phyloP scores from a whole-genome alignment of 352 stramenopile genomes.

The Phytophthora hibernalis region DNA sequence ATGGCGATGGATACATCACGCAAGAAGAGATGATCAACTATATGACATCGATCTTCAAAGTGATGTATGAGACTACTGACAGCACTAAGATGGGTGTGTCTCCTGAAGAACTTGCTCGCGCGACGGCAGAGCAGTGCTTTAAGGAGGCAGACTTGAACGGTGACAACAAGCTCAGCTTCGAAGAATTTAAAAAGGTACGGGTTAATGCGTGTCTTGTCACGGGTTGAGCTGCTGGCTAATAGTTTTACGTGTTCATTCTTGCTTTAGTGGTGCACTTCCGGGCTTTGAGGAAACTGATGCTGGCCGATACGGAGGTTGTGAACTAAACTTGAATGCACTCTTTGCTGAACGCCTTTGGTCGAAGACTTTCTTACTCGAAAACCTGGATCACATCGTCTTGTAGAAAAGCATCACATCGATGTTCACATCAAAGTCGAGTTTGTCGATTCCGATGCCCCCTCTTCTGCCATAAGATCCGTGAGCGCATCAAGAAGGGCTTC shows the following conservation, averaged over 20 bases:
- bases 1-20: slow-evolving; percentile 86
- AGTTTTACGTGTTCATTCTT: slow-evolving; percentile 1
- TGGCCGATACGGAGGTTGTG: slow-evolving; percentile 14
- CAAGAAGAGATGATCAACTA: slow-evolving; percentile 90
- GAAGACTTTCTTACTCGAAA: slow-evolving; percentile 14
- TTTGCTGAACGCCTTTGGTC: slow-evolving; percentile 8
- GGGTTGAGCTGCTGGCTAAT: slow-evolving; percentile 24
- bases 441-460: slow-evolving; percentile 52
- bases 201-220: neutral
- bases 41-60: slow-evolving; percentile 90
- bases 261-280: slow-evolving; percentile 51
- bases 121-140: slow-evolving; percentile 87
- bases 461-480: slow-evolving; percentile 51
- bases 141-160: slow-evolving; percentile 85
- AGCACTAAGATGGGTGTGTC: slow-evolving; percentile 78
- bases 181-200: slow-evolving; percentile 90
- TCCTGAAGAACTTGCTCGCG: slow-evolving; percentile 79
- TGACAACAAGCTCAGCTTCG: slow-evolving; percentile 88
- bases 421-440: slow-evolving; percentile 41
- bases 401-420: slow-evolving; percentile 35
- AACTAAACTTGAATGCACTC: slow-evolving; percentile 36
- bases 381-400: slow-evolving; percentile 27
- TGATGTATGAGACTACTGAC: slow-evolving; percentile 91
- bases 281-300: slow-evolving; percentile 32
- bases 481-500: slow-evolving; percentile 52